Conservation (phyloP, 805 yeast genomes). For the Hanseniaspora thailandica region DNA sequence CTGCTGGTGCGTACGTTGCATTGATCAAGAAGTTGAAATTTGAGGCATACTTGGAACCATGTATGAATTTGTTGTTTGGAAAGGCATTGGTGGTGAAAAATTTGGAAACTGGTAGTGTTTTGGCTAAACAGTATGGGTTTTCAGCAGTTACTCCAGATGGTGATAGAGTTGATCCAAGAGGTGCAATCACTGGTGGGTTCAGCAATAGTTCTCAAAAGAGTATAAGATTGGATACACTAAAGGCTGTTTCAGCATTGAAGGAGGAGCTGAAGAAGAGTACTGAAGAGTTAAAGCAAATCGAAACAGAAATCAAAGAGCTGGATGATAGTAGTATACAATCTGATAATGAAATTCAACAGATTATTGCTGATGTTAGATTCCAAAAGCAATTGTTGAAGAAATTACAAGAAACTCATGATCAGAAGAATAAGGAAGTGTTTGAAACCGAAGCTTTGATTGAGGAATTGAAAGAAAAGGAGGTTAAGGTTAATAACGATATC, state of each 20-base stretch:
- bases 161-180: slow-evolving; percentile 72
- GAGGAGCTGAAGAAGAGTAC: slow-evolving; percentile 38
- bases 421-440: slow-evolving; percentile 32
- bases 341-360: slow-evolving; percentile 1
- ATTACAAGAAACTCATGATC: slow-evolving; percentile 33
- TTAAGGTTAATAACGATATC: slow-evolving; percentile 29
- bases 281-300: slow-evolving; percentile 39
- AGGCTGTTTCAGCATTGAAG: slow-evolving; percentile 28
- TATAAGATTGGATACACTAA: slow-evolving; percentile 62
- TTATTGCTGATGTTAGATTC: slow-evolving; percentile 28
- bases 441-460: slow-evolving; percentile 36
- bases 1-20: slow-evolving; percentile 51
- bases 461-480: slow-evolving; percentile 29
- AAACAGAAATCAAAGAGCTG: slow-evolving; percentile 28
- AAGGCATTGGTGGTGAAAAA: slow-evolving; percentile 65
- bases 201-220: slow-evolving; percentile 44
- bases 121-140: slow-evolving; percentile 49
- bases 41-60: slow-evolving; percentile 46
- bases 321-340: slow-evolving; percentile 22
- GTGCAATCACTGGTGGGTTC: slow-evolving; percentile 82
- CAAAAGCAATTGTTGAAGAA: slow-evolving; percentile 35
- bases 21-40: slow-evolving; percentile 61
- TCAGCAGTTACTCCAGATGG: slow-evolving; percentile 86
- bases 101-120: slow-evolving; percentile 53
- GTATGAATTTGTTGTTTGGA: slow-evolving; percentile 71